Conservation (phyloP, 495 filamentous ascomycete species). For the Friedmanniomyces simplex region DNA sequence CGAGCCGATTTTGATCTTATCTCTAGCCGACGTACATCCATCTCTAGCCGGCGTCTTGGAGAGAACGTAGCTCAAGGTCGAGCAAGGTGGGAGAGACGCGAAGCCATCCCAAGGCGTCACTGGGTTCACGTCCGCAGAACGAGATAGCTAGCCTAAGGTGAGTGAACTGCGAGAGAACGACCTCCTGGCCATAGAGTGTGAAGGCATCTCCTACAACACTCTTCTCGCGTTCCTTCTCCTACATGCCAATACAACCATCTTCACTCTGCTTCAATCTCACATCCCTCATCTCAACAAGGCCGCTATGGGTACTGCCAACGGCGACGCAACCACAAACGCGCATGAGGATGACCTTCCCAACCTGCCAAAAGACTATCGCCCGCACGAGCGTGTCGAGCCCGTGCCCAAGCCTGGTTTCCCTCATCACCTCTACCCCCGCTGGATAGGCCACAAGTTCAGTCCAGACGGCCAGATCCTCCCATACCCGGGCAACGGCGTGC, state of each 20-base stretch:
- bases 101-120: too few species aligned
- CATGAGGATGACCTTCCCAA: background rate
- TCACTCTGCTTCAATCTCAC: too few species aligned
- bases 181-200: too few species aligned
- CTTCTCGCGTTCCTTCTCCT: too few species aligned
- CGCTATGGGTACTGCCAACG: background rate
- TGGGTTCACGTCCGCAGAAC: too few species aligned
- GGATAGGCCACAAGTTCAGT: conserved; percentile 1
- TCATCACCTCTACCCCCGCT: background rate
- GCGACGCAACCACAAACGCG: background rate
- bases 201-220: too few species aligned
- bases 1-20: background rate
- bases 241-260: too few species aligned
- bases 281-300: background rate
- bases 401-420: background rate
- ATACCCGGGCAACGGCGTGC: background rate
- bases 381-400: background rate
- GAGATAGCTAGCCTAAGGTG: too few species aligned
- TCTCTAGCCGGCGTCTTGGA: too few species aligned
- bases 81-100: too few species aligned
- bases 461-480: background rate
- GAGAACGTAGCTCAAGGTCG: too few species aligned
- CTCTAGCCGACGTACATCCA: background rate
- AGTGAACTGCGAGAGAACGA: too few species aligned
- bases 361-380: background rate